Conservation (phyloP, 2,329 filamentous ascomycete genomes). For the Cladosporium velox region DNA sequence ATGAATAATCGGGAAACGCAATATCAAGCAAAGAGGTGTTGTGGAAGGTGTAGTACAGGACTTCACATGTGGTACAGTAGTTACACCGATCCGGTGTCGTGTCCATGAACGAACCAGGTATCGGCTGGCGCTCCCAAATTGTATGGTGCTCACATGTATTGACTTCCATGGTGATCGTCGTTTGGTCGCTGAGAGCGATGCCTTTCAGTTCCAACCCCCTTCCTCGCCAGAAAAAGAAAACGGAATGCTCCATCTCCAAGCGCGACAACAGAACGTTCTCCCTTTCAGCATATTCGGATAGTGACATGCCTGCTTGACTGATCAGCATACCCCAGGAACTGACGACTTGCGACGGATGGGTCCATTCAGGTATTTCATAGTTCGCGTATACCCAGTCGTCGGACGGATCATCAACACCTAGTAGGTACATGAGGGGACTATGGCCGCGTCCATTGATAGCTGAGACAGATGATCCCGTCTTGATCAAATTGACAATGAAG, state of each 20-base stretch:
- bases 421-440: background rate
- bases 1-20: background rate
- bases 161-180: background rate
- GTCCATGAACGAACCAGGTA: background rate
- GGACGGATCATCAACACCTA: background rate
- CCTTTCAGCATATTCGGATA: background rate
- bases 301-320: background rate
- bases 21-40: background rate
- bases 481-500: background rate
- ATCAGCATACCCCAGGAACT: background rate
- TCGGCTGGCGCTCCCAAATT: background rate
- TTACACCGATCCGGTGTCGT: background rate
- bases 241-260: background rate
- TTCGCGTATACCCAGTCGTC: background rate
- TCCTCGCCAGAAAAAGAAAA: background rate
- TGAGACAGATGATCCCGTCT: background rate
- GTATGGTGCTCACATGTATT: background rate
- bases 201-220: background rate
- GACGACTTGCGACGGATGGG: background rate
- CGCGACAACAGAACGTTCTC: background rate
- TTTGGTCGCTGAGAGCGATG: background rate
- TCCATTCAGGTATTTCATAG: background rate
- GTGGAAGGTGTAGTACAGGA: no score
- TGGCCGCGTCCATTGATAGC: background rate
- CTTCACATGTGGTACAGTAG: background rate